phyloP scores from a whole-genome alignment of 2,329 filamentous ascomycete species.

The Biscogniauxia mediterranea region DNA sequence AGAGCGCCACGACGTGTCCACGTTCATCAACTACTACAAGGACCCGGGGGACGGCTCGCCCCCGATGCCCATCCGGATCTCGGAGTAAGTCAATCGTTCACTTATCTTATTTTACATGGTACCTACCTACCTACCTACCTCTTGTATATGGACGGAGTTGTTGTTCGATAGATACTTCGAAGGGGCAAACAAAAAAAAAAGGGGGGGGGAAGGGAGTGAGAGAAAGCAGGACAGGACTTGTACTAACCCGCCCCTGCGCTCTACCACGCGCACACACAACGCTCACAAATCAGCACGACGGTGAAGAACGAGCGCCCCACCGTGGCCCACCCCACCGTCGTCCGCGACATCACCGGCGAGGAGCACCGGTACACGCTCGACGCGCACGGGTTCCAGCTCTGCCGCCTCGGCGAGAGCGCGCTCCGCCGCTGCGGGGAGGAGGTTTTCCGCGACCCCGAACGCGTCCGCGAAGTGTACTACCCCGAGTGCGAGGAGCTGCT shows the following conservation, averaged over 20 bases:
- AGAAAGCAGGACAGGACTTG: no score
- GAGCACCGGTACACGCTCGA: slow-evolving; percentile 41
- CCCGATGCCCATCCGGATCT: slow-evolving; percentile 28
- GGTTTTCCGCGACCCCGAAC: slow-evolving; percentile 51
- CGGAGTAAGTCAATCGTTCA: slow-evolving; percentile 25
- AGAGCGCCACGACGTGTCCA: slow-evolving; percentile 19
- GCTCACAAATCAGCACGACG: slow-evolving; percentile 25
- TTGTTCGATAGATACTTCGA: no score
- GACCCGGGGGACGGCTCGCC: slow-evolving; percentile 30
- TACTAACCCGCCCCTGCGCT: not conserved
- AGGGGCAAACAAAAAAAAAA: no score
- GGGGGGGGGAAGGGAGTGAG: no score
- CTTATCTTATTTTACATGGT: no score
- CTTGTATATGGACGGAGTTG: no score
- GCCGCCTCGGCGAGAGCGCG: slow-evolving; percentile 29
- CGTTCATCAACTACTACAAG: slow-evolving; percentile 30
- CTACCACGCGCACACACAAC: no score
- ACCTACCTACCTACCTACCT: no score
- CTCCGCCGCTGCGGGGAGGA: slow-evolving; percentile 26
- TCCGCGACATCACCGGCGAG: slow-evolving; percentile 39
- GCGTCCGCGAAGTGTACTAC: slow-evolving; percentile 67
- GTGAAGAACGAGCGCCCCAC: slow-evolving; percentile 42
- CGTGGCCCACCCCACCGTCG: slow-evolving; percentile 43
- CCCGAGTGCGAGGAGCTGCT: slow-evolving; percentile 67
- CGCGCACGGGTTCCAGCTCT: slow-evolving; percentile 41